These are phyloP conservation scores for Oryza coarctata DNA, from an alignment of 176 grass and related monocot genomes.

Conservation along the genomic window DNA sequence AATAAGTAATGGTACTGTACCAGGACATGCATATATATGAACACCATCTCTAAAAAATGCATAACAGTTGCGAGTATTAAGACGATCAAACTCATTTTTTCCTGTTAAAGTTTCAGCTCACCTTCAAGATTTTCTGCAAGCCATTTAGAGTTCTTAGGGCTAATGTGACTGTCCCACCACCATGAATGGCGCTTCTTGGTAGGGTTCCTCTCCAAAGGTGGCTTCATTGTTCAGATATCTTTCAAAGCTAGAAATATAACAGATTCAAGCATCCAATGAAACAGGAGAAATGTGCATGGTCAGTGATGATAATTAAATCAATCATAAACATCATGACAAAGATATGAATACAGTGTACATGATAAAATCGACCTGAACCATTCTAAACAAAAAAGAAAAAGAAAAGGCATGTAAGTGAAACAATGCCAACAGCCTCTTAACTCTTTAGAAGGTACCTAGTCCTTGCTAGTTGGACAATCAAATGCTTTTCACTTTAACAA, in stretches of 20 bases:
- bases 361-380: background rate
- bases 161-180: constrained; percentile 84
- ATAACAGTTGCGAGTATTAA: background rate
- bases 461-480: background rate
- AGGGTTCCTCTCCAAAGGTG: constrained; percentile 54
- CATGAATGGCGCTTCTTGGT: constrained; percentile 67
- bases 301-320: background rate
- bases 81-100: background rate
- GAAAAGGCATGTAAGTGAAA: constrained; percentile 19
- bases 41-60: background rate
- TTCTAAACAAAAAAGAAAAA: background rate
- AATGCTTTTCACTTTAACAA: background rate
- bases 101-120: constrained; percentile 10
- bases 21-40: background rate
- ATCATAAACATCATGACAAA: background rate
- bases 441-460: background rate
- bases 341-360: background rate
- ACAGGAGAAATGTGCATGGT: background rate
- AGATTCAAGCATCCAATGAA: constrained; percentile 9
- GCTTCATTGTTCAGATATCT: constrained; percentile 47
- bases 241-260: background rate
- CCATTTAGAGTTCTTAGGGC: constrained; percentile 85
- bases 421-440: background rate
- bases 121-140: constrained; percentile 78
- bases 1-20: background rate